Base-by-base conservation (phyloP, 148 eudicot species). In the Linanthus parryae region DNA sequence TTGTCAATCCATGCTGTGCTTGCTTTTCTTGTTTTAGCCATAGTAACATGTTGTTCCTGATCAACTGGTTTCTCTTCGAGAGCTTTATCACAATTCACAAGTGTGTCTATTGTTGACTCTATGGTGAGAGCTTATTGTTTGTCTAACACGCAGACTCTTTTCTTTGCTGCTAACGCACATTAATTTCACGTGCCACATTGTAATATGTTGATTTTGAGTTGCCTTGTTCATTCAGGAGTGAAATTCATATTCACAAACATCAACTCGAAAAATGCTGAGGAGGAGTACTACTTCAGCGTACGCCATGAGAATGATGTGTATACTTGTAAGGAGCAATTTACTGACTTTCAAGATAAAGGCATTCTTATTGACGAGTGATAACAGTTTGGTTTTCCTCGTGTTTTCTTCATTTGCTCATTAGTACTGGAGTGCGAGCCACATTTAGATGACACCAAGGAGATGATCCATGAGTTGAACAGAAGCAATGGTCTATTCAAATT, bases 251-350 rank as follows among this genome's bases (percentile, higher is more conserved):
- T 84, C 67, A 72, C 77, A 20, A 73, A 78, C 53, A 78, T 94
- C 33, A 74, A 71, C 29, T 59, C 39, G 55, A 73, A 68, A 54
- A 67, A 74, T 66, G 83, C 88, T 36, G 40, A 63, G n/a, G 78
- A 76, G 59, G 88, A 84, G 71, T 88, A 75, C 63, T 75, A 72
- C 29, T 88, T 94, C 65, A 69, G 76, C 29, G 58, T 94, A 55
- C 99, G 88, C 54, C 84, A 80, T 61, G 81, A 79, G 51, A 74
- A 80, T 37, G 79, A 84, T 42, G 43, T 39, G 0, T 88, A 88
- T 72, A 73, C 73, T 54, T 72, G 96, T 88, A 73, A 80, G 99
- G 70, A 54, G n/a, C n/a, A n/a, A n/a, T n/a, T n/a, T n/a, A n/a
- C n/a, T n/a, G n/a, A n/a, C n/a, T n/a, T n/a, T n/a, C n/a, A 13